These are phyloP conservation scores for Salix caprea DNA, from an alignment of 345 rosid genomes.

Conservation along the genomic window DNA sequence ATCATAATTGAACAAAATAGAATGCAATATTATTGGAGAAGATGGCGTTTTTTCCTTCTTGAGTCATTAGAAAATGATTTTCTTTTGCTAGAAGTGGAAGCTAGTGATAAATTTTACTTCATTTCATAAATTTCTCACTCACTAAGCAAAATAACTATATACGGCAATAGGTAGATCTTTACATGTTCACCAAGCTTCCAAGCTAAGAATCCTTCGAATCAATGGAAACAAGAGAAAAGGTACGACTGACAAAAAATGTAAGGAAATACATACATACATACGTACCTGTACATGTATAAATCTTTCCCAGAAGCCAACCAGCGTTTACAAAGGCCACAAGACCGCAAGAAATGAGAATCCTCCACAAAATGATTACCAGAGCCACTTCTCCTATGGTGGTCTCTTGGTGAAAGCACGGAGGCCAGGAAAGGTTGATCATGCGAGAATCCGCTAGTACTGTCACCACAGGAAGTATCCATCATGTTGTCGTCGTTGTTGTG, in stretches of 20 bases:
- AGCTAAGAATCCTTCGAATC: background rate
- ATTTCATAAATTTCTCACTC: too few relatives aligned
- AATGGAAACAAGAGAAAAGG: background rate
- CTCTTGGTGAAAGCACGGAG: constrained; percentile 48
- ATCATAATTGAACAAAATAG: background rate
- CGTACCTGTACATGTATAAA: constrained; percentile 83
- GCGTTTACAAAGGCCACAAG: constrained; percentile 70
- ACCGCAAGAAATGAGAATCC: constrained; percentile 46
- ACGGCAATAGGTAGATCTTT: background rate
- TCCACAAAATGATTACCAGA: constrained; percentile 15
- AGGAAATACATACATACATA: background rate
- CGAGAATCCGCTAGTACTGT: background rate
- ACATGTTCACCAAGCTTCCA: background rate
- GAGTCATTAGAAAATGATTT: too few relatives aligned
- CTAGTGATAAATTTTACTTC: background rate
- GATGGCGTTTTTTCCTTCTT: too few relatives aligned
- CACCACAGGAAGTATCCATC: background rate
- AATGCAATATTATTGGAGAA: background rate
- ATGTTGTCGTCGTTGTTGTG: background rate
- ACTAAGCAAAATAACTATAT: too few relatives aligned
- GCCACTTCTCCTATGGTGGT: constrained; percentile 8
- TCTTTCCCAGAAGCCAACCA: constrained; percentile 64
- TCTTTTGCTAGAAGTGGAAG: too few relatives aligned
- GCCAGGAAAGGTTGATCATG: constrained; percentile 33
- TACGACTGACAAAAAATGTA: background rate